A percentile compares a stretch with the other conserved stretches of the same genome.
Evolutionary conservation across 208 protist species (phyloP).

Genomic region (Trichomonas vaginalis): DNA sequence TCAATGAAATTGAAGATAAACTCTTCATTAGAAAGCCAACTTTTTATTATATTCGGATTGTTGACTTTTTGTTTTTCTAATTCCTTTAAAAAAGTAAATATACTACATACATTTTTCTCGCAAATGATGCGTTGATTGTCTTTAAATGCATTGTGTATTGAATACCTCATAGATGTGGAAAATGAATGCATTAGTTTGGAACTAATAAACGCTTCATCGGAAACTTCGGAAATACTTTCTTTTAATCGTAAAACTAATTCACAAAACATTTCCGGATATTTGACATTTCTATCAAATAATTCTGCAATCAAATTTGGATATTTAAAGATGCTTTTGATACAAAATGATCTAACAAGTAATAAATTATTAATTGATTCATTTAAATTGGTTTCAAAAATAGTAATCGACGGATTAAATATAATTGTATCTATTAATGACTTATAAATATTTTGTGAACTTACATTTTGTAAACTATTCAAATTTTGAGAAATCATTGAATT

Average conservation of each 20-base stretch:
- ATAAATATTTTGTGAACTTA: not conserved
- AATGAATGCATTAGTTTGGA: not conserved
- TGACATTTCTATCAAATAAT: not conserved
- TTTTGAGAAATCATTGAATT: not conserved
- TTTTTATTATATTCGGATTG: not conserved
- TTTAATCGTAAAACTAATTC: not conserved
- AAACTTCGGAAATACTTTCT: not conserved
- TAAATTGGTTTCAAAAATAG: not conserved
- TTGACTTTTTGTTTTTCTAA: not conserved
- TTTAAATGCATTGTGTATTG: not conserved
- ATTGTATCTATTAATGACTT: not conserved
- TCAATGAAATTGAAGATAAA: not conserved
- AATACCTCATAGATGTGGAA: not conserved
- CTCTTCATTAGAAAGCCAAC: not conserved
- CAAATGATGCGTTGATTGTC: not conserved
- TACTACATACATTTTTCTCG: not conserved
- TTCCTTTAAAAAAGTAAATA: not conserved
- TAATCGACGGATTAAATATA: not conserved
- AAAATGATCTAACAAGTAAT: not conserved
- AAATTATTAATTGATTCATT: not conserved
- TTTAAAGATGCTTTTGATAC: not conserved
- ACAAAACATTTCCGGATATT: not conserved
- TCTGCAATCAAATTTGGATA: not conserved
- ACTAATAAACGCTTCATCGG: not conserved
- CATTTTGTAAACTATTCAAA: not conserved